Evolutionary conservation across 352 stramenopile genomes (phyloP).

Genomic region (Pythium folliculosum): DNA sequence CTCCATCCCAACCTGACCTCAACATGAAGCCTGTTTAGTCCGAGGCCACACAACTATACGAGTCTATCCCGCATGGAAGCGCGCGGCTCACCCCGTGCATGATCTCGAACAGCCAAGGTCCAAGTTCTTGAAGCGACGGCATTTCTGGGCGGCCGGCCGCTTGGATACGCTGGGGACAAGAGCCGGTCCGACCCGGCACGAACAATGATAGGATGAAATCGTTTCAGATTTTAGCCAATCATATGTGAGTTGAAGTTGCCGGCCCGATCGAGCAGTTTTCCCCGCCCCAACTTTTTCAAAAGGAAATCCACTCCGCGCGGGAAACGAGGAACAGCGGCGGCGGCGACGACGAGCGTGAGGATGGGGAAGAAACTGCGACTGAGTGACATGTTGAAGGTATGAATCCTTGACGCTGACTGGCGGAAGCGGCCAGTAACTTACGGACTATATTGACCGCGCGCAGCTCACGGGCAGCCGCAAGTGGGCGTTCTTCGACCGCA

Average conservation of each 20-base stretch:
- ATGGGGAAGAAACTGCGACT: constrained; percentile 12
- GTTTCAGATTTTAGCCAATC: constrained; percentile 8
- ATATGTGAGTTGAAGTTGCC: constrained; percentile 26
- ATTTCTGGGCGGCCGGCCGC: neutral
- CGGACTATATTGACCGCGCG: neutral
- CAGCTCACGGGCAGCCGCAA: constrained; percentile 11
- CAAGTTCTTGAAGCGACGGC: neutral
- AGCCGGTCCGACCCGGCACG: neutral
- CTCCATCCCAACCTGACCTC: neutral
- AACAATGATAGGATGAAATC: constrained; percentile 17
- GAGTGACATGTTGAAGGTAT: constrained; percentile 22
- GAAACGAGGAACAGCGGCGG: neutral
- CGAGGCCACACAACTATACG: neutral
- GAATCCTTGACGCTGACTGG: neutral
- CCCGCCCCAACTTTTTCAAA: constrained; percentile 11
- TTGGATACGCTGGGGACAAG: constrained; percentile 3
- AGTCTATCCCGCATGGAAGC: neutral
- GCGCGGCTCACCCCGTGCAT: neutral
- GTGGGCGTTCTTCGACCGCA: constrained; percentile 14
- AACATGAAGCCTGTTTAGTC: neutral
- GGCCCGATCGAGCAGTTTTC: neutral
- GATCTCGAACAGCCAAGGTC: neutral
- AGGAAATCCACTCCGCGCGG: neutral
- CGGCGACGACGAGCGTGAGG: neutral
- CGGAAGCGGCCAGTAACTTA: neutral